Evolutionary conservation across 1,284 basidiomycete genomes (phyloP).

Genomic region (Tilletiopsis washingtonensis): DNA sequence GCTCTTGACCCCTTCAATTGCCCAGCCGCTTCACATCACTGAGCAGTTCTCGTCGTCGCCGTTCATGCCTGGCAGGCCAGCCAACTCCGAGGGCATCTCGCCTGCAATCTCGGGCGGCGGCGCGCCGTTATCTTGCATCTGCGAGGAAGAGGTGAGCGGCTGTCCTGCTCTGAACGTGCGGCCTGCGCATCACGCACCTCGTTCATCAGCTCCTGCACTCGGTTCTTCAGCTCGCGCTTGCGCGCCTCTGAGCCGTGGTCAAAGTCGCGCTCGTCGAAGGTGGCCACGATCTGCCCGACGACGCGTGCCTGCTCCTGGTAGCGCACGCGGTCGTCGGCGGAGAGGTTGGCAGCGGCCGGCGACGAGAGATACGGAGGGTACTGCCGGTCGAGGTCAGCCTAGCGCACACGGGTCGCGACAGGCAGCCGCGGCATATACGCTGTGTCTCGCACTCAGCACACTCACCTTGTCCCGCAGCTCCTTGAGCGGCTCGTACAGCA

Average conservation of each 20-base stretch:
- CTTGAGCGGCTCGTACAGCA: slow-evolving; percentile 83
- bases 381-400: too few relatives aligned
- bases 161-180: slow-evolving; percentile 1
- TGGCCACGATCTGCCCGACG: slow-evolving; percentile 62
- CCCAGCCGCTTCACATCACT: slow-evolving; percentile 23
- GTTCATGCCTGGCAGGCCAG: slow-evolving; percentile 24
- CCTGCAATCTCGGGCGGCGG: slow-evolving; percentile 89
- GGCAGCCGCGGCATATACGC: too few relatives aligned
- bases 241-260: slow-evolving; percentile 52
- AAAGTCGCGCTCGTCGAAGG: slow-evolving; percentile 60
- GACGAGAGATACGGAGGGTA: slow-evolving; percentile 68
- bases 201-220: slow-evolving; percentile 65
- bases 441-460: too few relatives aligned
- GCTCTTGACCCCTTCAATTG: too few relatives aligned
- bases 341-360: slow-evolving; percentile 46
- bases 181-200: slow-evolving; percentile 54
- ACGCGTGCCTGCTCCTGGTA: slow-evolving; percentile 63
- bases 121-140: slow-evolving; percentile 79
- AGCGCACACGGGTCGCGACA: too few relatives aligned
- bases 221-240: slow-evolving; percentile 54
- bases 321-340: slow-evolving; percentile 59
- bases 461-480: slow-evolving; percentile 75
- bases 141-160: slow-evolving; percentile 2
- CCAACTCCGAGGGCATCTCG: slow-evolving; percentile 64
- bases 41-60: slow-evolving; percentile 31